Percentiles rank a stretch among this genome's conserved stretches.
Evolutionary conservation across 768 basidiomycete species (phyloP).

Genomic region (Mycena leptocephala): DNA sequence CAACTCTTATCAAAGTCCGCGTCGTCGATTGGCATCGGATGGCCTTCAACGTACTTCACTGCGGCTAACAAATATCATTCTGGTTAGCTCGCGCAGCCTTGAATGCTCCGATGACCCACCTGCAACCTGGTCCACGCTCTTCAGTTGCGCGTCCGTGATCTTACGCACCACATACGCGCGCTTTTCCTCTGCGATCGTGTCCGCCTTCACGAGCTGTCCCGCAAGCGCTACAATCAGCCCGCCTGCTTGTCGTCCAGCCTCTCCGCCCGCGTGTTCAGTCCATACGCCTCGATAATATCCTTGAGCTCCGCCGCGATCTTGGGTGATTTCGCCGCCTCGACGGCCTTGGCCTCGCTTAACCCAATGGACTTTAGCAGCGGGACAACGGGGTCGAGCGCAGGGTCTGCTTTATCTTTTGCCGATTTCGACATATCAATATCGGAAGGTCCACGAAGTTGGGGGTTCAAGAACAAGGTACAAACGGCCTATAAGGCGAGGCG

Average conservation of each 20-base stretch:
- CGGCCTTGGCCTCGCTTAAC: constrained; percentile 82
- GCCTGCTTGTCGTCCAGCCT: constrained; percentile 86
- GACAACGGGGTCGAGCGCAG: constrained; percentile 49
- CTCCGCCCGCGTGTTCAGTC: constrained; percentile 55
- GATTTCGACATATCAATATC: constrained; percentile 22
- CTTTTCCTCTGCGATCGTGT: constrained; percentile 65
- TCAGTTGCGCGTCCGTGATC: constrained; percentile 82
- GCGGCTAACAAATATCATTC: constrained; percentile 66
- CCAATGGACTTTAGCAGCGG: constrained; percentile 84
- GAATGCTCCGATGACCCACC: constrained; percentile 65
- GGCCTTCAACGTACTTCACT: constrained; percentile 79
- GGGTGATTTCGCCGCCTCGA: constrained; percentile 85
- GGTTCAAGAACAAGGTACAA: constrained; percentile 5
- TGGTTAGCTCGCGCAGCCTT: background rate
- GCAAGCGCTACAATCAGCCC: constrained; percentile 78
- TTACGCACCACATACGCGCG: constrained; percentile 75
- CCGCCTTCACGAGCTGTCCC: constrained; percentile 71
- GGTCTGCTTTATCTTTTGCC: constrained; percentile 15
- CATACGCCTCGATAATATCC: constrained; percentile 75
- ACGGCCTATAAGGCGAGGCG: background rate
- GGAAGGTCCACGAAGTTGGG: background rate
- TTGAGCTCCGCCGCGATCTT: constrained; percentile 83
- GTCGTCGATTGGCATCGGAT: constrained; percentile 75
- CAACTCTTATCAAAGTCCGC: constrained; percentile 83
- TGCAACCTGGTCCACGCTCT: constrained; percentile 88